Percentiles rank a stretch among this genome's conserved stretches.
phyloP scores from a whole-genome alignment of 768 basidiomycete genomes.

The Pholiota microspora region DNA sequence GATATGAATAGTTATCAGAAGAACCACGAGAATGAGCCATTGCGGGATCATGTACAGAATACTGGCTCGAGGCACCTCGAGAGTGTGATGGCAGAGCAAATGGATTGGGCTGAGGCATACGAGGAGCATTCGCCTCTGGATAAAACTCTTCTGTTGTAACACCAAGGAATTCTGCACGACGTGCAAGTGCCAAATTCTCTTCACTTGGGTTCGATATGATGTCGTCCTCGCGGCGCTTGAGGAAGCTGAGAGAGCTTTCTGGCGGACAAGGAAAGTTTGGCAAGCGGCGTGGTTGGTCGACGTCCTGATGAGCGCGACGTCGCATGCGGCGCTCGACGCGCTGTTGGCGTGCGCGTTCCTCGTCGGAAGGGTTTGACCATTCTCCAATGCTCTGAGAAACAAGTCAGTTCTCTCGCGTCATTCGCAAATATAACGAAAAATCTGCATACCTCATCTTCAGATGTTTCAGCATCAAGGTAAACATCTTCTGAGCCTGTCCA shows the following conservation, averaged over 20 bases:
- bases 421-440: background rate
- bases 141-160: conserved; percentile 42
- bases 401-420: background rate
- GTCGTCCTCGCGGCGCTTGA: conserved; percentile 47
- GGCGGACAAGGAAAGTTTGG: conserved; percentile 84
- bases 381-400: conserved; percentile 75
- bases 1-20: conserved; percentile 34
- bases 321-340: conserved; percentile 63
- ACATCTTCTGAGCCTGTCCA: conserved; percentile 86
- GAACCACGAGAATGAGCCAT: conserved; percentile 62
- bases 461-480: conserved; percentile 42
- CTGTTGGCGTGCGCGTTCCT: conserved; percentile 73
- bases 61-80: conserved; percentile 58
- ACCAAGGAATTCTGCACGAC: conserved; percentile 42
- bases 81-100: too few species aligned
- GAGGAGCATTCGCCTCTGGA: conserved; percentile 40
- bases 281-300: conserved; percentile 66
- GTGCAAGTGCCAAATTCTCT: conserved; percentile 45
- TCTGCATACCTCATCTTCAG: conserved; percentile 66
- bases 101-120: conserved; percentile 11
- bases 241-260: conserved; percentile 42
- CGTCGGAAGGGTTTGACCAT: conserved; percentile 90
- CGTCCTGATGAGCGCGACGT: conserved; percentile 40
- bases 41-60: conserved; percentile 59
- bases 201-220: conserved; percentile 87